A percentile compares a stretch with the other conserved stretches of the same genome.
Conservation (phyloP, 2,329 filamentous ascomycete species). For the Penicillium sp. region DNA sequence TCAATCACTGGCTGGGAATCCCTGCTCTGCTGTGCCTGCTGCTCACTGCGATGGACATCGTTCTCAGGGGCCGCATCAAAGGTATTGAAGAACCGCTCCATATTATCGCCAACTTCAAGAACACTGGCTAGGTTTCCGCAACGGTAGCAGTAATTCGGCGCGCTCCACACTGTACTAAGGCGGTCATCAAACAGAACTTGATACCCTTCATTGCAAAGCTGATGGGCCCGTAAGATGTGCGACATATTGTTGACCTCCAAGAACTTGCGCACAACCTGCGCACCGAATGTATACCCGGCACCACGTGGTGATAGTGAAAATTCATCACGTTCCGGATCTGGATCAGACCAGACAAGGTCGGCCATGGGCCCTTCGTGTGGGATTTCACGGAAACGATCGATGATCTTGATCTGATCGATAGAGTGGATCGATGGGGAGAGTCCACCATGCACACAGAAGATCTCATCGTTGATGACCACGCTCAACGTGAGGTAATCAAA, state of each 20-base stretch:
- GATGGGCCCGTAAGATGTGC: slow-evolving; percentile 95
- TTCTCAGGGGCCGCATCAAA: slow-evolving; percentile 94
- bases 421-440: slow-evolving; percentile 89
- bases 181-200: slow-evolving; percentile 94
- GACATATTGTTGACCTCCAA: slow-evolving; percentile 96
- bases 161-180: slow-evolving; percentile 95
- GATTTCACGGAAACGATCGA: slow-evolving; percentile 96
- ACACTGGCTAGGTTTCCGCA: slow-evolving; percentile 98
- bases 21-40: slow-evolving; percentile 62
- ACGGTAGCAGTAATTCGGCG: slow-evolving; percentile 90
- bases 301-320: slow-evolving; percentile 90
- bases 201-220: slow-evolving; percentile 96
- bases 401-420: slow-evolving; percentile 99
- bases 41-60: slow-evolving; percentile 74
- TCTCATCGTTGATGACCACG: slow-evolving; percentile 97
- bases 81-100: slow-evolving; percentile 93
- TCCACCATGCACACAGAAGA: slow-evolving; percentile 96
- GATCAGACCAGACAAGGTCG: slow-evolving; percentile 98
- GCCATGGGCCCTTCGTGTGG: slow-evolving; percentile 99
- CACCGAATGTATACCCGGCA: slow-evolving; percentile 94
- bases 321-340: slow-evolving; percentile 93
- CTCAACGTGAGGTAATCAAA: slow-evolving; percentile 96
- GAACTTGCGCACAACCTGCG: slow-evolving; percentile 97
- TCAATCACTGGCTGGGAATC: slow-evolving; percentile 64
- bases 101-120: slow-evolving; percentile 86